Evolutionary conservation across 495 filamentous ascomycete species (phyloP), one percentile per base, ranked within the genome.

Genomic region (Mytilinidion resinicola): DNA sequence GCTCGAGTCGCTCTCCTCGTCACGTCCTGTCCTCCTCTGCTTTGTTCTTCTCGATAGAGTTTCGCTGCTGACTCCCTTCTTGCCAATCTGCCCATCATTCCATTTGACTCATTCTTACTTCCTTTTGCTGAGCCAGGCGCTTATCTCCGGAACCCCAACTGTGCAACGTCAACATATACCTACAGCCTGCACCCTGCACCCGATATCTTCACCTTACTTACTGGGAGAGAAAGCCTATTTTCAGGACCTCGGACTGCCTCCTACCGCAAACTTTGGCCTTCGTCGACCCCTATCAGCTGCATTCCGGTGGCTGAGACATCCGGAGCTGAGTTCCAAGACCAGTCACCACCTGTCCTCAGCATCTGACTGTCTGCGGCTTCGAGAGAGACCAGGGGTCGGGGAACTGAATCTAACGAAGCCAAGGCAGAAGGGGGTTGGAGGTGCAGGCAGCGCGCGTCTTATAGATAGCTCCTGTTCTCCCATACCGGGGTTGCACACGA

Each of bases 301-400:
- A 48, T 49, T 36, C 21, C 12, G n/a, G 46, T 33, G 55, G 49
- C 12, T 19, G 49, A 42, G 54, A 50, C 46, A 47, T 56, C 42
- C 53, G 43, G 20, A 55, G 52, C 12, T 62, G 55, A 12, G 58
- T 20, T 17, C 46, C 21, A 14, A 38, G 14, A 48, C 37, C 38
- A 59, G 19, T 43, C 46, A 47, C 56, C 63, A 62, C 59, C 63
- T 66, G 63, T 53, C n/a, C 58, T 10, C 55, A 36, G 44, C 59
- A 59, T 41, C 55, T 65, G 63, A 65, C 50, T 49, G 46, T 17
- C 39, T 42, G 39, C 39, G 39, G 17, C 9, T 42, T 42, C 39
- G 39, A 1, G 11, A 49, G 46, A 9, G 2, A 25, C 15, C 15
- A 30, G 46, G 21, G 46, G 15, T 21, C 14, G 12, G 19, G 17